Evolutionary conservation across 371 early-diverging fungal genomes (phyloP).

Genomic region (Dichotomocladium elegans): DNA sequence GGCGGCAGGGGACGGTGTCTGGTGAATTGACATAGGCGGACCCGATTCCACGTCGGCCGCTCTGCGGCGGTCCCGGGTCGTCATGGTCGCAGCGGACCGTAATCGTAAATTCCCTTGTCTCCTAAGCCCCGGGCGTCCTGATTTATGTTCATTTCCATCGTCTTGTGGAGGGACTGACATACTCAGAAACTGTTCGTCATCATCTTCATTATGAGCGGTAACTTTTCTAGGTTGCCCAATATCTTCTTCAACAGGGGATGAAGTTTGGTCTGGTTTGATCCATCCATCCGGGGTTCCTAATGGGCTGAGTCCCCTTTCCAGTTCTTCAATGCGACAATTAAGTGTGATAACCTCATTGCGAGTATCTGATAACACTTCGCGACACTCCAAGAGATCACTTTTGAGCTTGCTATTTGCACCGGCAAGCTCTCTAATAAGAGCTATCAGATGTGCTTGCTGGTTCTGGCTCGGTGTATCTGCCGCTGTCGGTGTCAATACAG

Average conservation of each 20-base stretch:
- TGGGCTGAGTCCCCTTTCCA: slow-evolving; percentile 4
- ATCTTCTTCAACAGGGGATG: neutral
- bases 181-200: slow-evolving; percentile 4
- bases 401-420: slow-evolving; percentile 42
- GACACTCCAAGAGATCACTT: slow-evolving; percentile 33
- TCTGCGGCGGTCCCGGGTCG: no score
- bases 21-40: neutral
- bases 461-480: neutral
- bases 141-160: no score
- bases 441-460: slow-evolving; percentile 12
- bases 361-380: slow-evolving; percentile 29
- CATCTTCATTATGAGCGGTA: no score
- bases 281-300: neutral
- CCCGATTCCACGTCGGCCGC: no score
- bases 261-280: neutral
- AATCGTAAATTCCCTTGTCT: no score
- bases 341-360: slow-evolving; percentile 24
- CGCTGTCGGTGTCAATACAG: neutral
- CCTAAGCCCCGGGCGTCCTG: no score
- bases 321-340: slow-evolving; percentile 15
- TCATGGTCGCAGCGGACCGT: no score
- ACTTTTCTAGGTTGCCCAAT: no score
- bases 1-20: slow-evolving; percentile 13
- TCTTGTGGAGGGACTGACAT: slow-evolving; percentile 15
- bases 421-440: slow-evolving; percentile 42